These are phyloP conservation scores for Clavispora vitiphila DNA, from an alignment of 805 yeast genomes.

Conservation along the genomic window DNA sequence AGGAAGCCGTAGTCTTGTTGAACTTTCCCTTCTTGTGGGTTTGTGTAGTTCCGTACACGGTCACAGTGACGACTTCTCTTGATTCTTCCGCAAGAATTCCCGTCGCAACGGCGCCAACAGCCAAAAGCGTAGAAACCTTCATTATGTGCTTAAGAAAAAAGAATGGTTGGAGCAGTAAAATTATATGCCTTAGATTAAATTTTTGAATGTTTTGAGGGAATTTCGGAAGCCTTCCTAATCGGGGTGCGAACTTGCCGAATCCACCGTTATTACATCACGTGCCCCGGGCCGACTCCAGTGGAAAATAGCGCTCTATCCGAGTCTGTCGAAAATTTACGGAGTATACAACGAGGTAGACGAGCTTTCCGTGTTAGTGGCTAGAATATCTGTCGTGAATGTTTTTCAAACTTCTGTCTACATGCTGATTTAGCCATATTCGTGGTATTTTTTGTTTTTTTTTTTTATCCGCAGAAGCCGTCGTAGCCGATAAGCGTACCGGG, in stretches of 20 bases:
- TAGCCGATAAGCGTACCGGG: background rate
- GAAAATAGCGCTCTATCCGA: background rate
- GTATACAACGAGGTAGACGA: no score
- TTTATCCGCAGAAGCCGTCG: background rate
- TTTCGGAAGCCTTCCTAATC: slow-evolving; percentile 11
- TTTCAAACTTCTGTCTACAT: no score
- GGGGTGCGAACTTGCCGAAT: slow-evolving; percentile 12
- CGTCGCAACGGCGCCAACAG: slow-evolving; percentile 13
- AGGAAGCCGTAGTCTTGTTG: slow-evolving; percentile 17
- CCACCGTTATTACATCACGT: slow-evolving; percentile 10
- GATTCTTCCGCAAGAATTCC: slow-evolving; percentile 11
- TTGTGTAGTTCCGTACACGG: slow-evolving; percentile 14
- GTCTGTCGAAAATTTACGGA: no score
- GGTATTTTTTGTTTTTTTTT: background rate
- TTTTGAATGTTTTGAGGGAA: slow-evolving; percentile 13
- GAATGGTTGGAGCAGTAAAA: background rate
- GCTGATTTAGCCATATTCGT: no score
- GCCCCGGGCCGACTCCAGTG: background rate
- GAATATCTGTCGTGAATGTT: no score
- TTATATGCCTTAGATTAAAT: background rate
- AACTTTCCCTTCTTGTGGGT: slow-evolving; percentile 21
- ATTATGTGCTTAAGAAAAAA: slow-evolving; percentile 3
- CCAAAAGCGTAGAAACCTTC: slow-evolving; percentile 15
- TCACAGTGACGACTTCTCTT: slow-evolving; percentile 13
- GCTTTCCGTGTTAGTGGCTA: no score